Evolutionary conservation across 2,329 filamentous ascomycete species (phyloP).

Genomic region (Pseudogymnoascus sp.): DNA sequence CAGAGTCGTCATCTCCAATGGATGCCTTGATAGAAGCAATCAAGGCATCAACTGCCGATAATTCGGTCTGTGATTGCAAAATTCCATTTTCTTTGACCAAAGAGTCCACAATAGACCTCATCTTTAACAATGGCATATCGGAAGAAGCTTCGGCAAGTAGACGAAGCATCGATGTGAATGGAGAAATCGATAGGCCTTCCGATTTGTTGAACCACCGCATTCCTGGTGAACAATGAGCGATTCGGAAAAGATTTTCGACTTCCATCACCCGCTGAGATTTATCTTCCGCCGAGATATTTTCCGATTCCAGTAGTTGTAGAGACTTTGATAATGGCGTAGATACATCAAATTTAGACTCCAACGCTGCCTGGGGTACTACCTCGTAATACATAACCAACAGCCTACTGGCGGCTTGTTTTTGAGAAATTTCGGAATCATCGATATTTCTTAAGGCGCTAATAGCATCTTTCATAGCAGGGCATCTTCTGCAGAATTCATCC

Average conservation of each 20-base stretch:
- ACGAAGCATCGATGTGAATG: slow-evolving; percentile 62
- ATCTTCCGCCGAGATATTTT: slow-evolving; percentile 34
- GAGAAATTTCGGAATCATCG: slow-evolving; percentile 59
- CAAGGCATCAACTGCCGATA: slow-evolving; percentile 40
- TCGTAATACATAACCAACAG: slow-evolving; percentile 80
- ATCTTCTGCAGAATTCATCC: slow-evolving; percentile 67
- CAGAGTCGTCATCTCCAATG: slow-evolving; percentile 28
- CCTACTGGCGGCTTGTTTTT: slow-evolving; percentile 69
- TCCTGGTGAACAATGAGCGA: slow-evolving; percentile 70
- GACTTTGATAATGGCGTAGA: slow-evolving; percentile 65
- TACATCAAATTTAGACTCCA: slow-evolving; percentile 82
- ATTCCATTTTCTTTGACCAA: slow-evolving; percentile 59
- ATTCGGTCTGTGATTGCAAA: slow-evolving; percentile 40
- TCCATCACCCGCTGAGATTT: slow-evolving; percentile 58
- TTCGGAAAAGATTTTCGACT: slow-evolving; percentile 69
- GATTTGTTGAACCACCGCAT: slow-evolving; percentile 87
- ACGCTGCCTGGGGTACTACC: slow-evolving; percentile 66
- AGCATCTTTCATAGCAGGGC: slow-evolving; percentile 74
- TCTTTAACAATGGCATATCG: slow-evolving; percentile 40
- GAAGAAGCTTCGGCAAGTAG: slow-evolving; percentile 43
- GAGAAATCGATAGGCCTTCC: slow-evolving; percentile 54
- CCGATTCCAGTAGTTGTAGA: slow-evolving; percentile 52
- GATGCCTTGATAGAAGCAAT: slow-evolving; percentile 30
- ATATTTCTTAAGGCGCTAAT: slow-evolving; percentile 65
- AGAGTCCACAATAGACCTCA: slow-evolving; percentile 48